phyloP scores from a whole-genome alignment of 169 alveolate species.

The Plasmodium yoelii region DNA sequence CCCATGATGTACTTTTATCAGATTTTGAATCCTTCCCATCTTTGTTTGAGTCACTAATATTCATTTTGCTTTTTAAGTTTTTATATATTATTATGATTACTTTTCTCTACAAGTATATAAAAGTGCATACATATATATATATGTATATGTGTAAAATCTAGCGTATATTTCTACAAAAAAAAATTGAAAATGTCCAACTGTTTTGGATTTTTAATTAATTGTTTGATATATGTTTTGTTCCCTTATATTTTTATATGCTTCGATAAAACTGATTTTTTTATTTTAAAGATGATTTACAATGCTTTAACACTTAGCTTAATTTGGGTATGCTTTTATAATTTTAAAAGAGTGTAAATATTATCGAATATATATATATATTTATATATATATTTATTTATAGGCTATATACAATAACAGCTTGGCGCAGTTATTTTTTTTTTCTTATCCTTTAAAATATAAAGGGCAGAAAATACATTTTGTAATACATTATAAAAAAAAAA shows the following conservation, averaged over 20 bases:
- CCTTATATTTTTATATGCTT: no score
- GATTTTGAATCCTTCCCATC: conserved; percentile 61
- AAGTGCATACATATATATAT: neutral
- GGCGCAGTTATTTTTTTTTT: neutral
- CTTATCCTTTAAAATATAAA: neutral
- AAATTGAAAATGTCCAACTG: no score
- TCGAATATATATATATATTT: neutral
- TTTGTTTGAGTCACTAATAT: conserved; percentile 53
- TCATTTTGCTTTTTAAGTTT: conserved; percentile 22
- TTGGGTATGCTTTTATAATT: neutral
- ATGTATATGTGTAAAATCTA: neutral
- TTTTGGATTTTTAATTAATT: no score
- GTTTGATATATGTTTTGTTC: no score
- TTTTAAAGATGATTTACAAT: no score
- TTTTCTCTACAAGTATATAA: neutral
- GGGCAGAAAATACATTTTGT: no score
- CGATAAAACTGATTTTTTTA: no score
- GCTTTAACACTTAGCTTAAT: no score
- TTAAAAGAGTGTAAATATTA: neutral
- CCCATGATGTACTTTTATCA: conserved; percentile 74
- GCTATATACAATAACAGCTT: neutral
- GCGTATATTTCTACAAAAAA: no score
- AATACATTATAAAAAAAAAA: no score
- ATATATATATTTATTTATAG: no score
- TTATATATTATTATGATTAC: neutral